These are phyloP conservation scores for Cordyceps tenuipes DNA, from an alignment of 2,329 filamentous ascomycete species.

Conservation along the genomic window DNA sequence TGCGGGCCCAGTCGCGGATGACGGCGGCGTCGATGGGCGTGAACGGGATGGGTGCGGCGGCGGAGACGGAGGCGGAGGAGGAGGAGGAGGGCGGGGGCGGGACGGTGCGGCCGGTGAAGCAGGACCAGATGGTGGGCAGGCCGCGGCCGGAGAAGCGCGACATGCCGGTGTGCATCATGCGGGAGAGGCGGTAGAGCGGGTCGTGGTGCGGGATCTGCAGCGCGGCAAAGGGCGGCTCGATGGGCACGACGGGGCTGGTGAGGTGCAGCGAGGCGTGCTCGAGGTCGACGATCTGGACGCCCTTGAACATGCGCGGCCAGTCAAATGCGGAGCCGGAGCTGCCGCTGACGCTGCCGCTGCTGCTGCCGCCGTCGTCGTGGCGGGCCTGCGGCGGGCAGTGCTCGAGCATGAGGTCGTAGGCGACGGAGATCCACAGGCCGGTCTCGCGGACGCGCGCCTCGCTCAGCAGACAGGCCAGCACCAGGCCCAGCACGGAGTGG, in stretches of 20 bases:
- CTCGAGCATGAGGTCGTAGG: constrained; percentile 32
- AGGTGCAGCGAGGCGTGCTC: constrained; percentile 36
- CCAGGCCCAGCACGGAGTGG: constrained; percentile 33
- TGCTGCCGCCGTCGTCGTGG: constrained; percentile 19
- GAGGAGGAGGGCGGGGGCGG: neutral
- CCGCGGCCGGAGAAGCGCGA: constrained; percentile 34
- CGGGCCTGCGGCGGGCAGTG: constrained; percentile 29
- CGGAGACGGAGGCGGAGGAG: constrained; percentile 9
- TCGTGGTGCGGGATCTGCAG: constrained; percentile 31
- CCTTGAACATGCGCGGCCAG: constrained; percentile 32
- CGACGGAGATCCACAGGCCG: constrained; percentile 35
- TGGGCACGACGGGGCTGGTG: constrained; percentile 32
- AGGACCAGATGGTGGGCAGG: constrained; percentile 35
- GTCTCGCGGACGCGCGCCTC: constrained; percentile 35
- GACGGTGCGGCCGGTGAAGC: constrained; percentile 22
- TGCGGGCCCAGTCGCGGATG: constrained; percentile 33
- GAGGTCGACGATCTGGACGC: constrained; percentile 33
- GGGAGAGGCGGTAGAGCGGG: constrained; percentile 32
- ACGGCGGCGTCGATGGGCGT: constrained; percentile 31
- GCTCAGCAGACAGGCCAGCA: constrained; percentile 31
- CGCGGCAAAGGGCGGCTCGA: constrained; percentile 28
- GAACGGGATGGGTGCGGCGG: constrained; percentile 26
- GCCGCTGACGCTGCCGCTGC: too few relatives aligned
- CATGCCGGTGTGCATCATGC: constrained; percentile 37
- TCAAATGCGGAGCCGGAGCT: constrained; percentile 17